phyloP scores from a whole-genome alignment of 2,329 filamentous ascomycete genomes.

The Aspergillus niger region DNA sequence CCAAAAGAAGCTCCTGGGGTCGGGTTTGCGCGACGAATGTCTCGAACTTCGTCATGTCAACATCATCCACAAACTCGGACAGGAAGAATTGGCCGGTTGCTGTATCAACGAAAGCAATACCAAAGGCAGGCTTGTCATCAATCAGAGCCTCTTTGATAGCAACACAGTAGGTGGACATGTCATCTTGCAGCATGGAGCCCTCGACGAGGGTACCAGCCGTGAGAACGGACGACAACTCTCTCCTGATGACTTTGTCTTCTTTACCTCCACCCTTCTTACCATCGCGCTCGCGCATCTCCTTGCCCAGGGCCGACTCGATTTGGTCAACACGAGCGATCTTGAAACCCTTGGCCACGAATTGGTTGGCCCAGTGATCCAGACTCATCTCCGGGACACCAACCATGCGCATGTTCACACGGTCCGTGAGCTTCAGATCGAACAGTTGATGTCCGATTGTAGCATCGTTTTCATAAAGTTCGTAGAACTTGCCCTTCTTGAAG shows the following conservation, averaged over 20 bases:
- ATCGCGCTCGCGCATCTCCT: conserved; percentile 97
- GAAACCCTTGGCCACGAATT: conserved; percentile 96
- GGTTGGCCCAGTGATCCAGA: conserved; percentile 94
- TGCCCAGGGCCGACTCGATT: conserved; percentile 90
- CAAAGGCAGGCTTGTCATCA: conserved; percentile 77
- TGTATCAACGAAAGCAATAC: conserved; percentile 90
- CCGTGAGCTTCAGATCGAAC: conserved; percentile 96
- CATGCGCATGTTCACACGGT: conserved; percentile 99
- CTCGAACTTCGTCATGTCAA: conserved; percentile 94
- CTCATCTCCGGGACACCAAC: conserved; percentile 95
- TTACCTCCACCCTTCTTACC: conserved; percentile 56
- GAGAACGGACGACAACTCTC: conserved; percentile 86
- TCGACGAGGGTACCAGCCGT: conserved; percentile 93
- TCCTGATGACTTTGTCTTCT: conserved; percentile 87
- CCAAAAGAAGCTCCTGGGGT: conserved; percentile 83
- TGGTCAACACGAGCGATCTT: conserved; percentile 97
- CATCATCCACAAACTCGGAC: conserved; percentile 89
- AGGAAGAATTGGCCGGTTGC: conserved; percentile 93
- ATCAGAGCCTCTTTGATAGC: conserved; percentile 81
- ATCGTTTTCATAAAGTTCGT: conserved; percentile 97
- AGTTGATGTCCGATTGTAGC: conserved; percentile 94
- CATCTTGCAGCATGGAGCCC: conserved; percentile 93
- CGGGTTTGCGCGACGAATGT: conserved; percentile 91
- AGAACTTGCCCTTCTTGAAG: conserved; percentile 99
- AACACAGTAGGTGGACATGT: conserved; percentile 95